Base-by-base conservation (phyloP, 2,329 filamentous ascomycete genomes). In the Didymella segeticola region DNA sequence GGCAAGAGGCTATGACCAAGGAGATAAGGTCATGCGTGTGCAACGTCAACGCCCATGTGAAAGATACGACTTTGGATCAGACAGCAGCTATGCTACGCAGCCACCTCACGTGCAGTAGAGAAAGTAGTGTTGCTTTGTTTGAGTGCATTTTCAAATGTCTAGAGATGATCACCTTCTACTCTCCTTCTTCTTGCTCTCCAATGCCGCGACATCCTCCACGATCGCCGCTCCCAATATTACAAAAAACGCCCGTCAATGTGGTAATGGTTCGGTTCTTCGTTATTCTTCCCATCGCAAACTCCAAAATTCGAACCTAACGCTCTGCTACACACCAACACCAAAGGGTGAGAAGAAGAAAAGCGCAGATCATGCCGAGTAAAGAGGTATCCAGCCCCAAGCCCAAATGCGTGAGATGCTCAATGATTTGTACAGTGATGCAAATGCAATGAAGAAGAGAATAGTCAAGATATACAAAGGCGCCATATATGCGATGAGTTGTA, bases 401-500 rank as follows among this genome's bases (percentile, higher is more conserved):
- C 41, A 47, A 47, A 50, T 50, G 46, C 46, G 43, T 19, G 30
- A 57, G 53, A 59, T 46, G 36, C 41, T 22, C 43, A 29, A 57
- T 56, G 53, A 30, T 63, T 56, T 60, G 45, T 66, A 66, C 62
- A 63, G 55, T 52, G 47, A 63, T 65, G 63, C 59, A 64, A 53
- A 53, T 47, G 46, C 39, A 47, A 54, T 45, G 37, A 38, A 50
- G 57, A 48, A 56, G 50, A 54, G 43, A 61, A 43, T 63, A 59
- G 60, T 61, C 59, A 53, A 53, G 50, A 64, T 67, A 58, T 64
- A 66, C 62, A 67, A 59, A 54, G 45, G 62, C 61, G 55, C 55
- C 56, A 47, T 57, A 59, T 56, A 62, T 60, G 56, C 58, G 46
- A 53, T 58, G 56, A 49, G 27, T 26, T 51, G 26, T 36, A 48